phyloP scores from a whole-genome alignment of 1,284 basidiomycete genomes.

The Apiotrichum mycotoxinovorans region DNA sequence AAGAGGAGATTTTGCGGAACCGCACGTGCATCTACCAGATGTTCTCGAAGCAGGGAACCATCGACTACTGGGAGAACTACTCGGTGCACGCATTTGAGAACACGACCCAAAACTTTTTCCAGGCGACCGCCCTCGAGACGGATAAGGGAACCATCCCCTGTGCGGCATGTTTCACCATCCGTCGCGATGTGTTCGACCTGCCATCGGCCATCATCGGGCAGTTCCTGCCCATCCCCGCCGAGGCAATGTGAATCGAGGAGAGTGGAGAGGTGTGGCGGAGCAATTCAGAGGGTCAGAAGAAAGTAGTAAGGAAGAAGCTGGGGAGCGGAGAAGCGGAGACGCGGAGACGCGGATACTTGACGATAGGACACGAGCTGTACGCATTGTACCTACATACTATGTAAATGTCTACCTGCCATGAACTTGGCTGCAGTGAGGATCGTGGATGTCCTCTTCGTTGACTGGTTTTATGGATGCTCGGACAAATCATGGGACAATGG shows the following conservation, averaged over 20 bases:
- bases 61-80: slow-evolving; percentile 95
- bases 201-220: slow-evolving; percentile 81
- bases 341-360: too few species aligned
- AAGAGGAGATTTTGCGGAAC: slow-evolving; percentile 72
- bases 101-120: slow-evolving; percentile 89
- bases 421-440: too few species aligned
- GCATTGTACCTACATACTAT: too few species aligned
- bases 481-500: too few species aligned
- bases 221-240: slow-evolving; percentile 43
- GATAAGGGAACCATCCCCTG: slow-evolving; percentile 57
- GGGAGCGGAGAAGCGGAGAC: too few species aligned
- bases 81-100: slow-evolving; percentile 92
- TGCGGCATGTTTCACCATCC: slow-evolving; percentile 82
- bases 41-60: slow-evolving; percentile 69
- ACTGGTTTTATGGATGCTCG: too few species aligned
- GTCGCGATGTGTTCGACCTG: slow-evolving; percentile 63
- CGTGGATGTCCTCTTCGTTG: too few species aligned
- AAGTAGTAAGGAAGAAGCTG: too few species aligned
- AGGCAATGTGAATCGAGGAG: slow-evolving; percentile 8
- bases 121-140: slow-evolving; percentile 67
- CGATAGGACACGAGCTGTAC: too few species aligned
- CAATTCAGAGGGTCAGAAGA: not conserved
- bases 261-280: not conserved
- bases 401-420: too few species aligned
- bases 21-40: slow-evolving; percentile 76